These are phyloP conservation scores for Solanum piurae DNA, from an alignment of 257 asterid genomes.

Conservation along the genomic window DNA sequence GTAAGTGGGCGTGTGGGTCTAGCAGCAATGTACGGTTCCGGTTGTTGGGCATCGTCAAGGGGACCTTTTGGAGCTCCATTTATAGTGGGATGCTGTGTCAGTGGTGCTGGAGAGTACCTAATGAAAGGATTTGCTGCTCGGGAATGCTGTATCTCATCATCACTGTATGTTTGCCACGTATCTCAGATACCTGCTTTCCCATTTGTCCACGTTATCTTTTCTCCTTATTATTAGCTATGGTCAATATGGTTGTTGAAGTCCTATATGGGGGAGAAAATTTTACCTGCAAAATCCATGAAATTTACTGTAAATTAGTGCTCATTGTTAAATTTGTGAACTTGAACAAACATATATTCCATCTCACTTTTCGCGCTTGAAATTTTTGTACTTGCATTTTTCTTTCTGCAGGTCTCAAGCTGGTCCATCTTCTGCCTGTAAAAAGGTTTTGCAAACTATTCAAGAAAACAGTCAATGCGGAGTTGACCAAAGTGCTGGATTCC, in stretches of 20 bases:
- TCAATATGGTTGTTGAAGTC: background rate
- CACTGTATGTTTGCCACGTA: background rate
- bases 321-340: background rate
- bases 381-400: background rate
- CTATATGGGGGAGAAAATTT: background rate
- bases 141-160: slow-evolving; percentile 47
- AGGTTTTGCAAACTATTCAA: slow-evolving; percentile 35
- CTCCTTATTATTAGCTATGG: background rate
- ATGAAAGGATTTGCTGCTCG: slow-evolving; percentile 81
- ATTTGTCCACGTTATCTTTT: background rate
- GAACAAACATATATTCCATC: background rate
- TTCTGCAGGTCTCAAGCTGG: slow-evolving; percentile 62
- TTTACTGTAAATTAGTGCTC: background rate
- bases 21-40: slow-evolving; percentile 88
- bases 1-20: slow-evolving; percentile 91
- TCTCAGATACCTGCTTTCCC: background rate
- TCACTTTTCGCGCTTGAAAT: background rate
- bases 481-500: slow-evolving; percentile 65
- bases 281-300: background rate
- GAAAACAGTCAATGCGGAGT: slow-evolving; percentile 19
- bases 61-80: slow-evolving; percentile 47
- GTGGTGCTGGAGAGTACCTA: slow-evolving; percentile 93
- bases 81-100: slow-evolving; percentile 74
- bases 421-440: slow-evolving; percentile 67
- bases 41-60: slow-evolving; percentile 88